Base-by-base conservation (phyloP, 2,329 filamentous ascomycete species). In the Dactylellina sp. region DNA sequence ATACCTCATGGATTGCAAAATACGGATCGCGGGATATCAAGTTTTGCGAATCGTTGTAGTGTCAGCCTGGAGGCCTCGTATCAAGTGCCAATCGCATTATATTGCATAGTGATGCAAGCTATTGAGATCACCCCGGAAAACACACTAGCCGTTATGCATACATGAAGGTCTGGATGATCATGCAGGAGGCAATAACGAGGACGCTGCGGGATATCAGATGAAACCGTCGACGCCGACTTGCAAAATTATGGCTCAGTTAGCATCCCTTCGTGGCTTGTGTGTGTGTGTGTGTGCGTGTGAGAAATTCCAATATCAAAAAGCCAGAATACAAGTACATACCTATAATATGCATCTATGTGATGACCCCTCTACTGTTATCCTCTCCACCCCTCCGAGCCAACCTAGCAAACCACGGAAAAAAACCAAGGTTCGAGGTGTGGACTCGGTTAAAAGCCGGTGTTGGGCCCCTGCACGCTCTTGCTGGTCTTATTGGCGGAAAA, bases 401-500 rank as follows among this genome's bases (percentile, higher is more conserved):
- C n/a, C n/a, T n/a, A n/a, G n/a, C n/a, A n/a, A n/a, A n/a, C n/a
- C n/a, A n/a, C n/a, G n/a, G n/a, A n/a, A n/a, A n/a, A n/a, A n/a
- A n/a, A n/a, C n/a, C n/a, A n/a, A n/a, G n/a, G n/a, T n/a, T n/a
- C n/a, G n/a, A n/a, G n/a, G n/a, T 53, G 44, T 68, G 22, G 53
- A 37, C 42, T 72, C 60, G 68, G 68, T 46, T 72, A 72, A 72
- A 72, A 11, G 16, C 28, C 18, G 25, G 28, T 25, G 37, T 44
- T 46, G 18, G 2, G n/a, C n/a, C 68, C 68, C 40, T 65, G 60
- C 47, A 40, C 35, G 32, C 16, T 12, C 39, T 28, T n/a, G 6
- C 37, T 16, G 35, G 24, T 49, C 46, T 63, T 11, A 65, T 74
- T 74, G 70, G 70, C 44, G 70, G 70, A 32, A 65, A 74, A 74